A percentile compares a stretch with the other conserved stretches of the same genome.
phyloP scores from a whole-genome alignment of 192 early-diverging fungal genomes.

The Entomortierella chlamydospora region DNA sequence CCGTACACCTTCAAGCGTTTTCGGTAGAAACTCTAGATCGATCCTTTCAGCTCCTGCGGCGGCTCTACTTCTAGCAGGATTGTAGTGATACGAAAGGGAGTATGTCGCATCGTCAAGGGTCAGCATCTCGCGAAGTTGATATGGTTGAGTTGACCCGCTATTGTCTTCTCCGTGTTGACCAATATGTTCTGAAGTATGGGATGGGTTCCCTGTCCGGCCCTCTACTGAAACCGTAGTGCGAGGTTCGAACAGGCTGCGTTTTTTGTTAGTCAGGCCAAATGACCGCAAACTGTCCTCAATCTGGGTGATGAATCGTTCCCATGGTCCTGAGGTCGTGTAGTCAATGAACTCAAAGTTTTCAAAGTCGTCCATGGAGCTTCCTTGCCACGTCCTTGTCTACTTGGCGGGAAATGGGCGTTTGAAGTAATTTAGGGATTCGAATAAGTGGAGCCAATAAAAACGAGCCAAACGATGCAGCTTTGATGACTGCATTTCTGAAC shows the following conservation, averaged over 20 bases:
- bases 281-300: constrained; percentile 69
- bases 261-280: constrained; percentile 68
- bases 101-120: constrained; percentile 57
- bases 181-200: background rate
- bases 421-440: background rate
- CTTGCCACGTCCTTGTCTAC: background rate
- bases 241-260: constrained; percentile 60
- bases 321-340: constrained; percentile 78
- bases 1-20: constrained; percentile 15
- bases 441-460: constrained; percentile 3
- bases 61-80: constrained; percentile 40
- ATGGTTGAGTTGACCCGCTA: background rate
- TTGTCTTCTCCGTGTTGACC: background rate
- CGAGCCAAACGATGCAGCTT: background rate
- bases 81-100: constrained; percentile 56
- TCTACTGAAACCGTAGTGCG: background rate
- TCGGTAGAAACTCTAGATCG: constrained; percentile 45
- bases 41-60: constrained; percentile 27
- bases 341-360: constrained; percentile 83
- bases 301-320: constrained; percentile 74
- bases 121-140: constrained; percentile 52
- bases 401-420: background rate
- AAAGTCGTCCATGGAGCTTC: constrained; percentile 60
- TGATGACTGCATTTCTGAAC: background rate
- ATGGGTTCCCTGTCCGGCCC: background rate